Conservation (phyloP, 805 yeast species). For the Wickerhamiella occidentalis region DNA sequence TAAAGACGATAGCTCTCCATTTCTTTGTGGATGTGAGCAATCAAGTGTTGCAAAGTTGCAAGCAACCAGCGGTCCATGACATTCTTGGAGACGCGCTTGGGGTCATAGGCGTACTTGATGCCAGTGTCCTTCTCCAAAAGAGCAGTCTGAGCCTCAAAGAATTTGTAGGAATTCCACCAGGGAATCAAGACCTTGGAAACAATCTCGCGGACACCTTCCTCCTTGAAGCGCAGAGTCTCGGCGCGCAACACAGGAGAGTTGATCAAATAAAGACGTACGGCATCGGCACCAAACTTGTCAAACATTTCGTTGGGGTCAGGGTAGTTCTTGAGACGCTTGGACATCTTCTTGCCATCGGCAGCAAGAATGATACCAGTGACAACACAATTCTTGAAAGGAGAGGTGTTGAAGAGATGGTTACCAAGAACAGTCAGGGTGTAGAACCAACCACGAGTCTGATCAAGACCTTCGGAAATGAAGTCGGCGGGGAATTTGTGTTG, state of each 20-base stretch:
- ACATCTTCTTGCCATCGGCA: conserved; percentile 98
- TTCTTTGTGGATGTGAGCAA: conserved; percentile 75
- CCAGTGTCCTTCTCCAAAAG: conserved; percentile 65
- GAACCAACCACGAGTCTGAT: conserved; percentile 99
- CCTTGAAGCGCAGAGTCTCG: conserved; percentile 91
- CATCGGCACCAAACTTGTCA: conserved; percentile 93
- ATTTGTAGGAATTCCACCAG: conserved; percentile 97
- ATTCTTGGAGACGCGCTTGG: conserved; percentile 52
- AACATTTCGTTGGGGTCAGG: conserved; percentile 85
- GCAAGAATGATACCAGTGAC: conserved; percentile 96
- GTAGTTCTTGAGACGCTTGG: conserved; percentile 92
- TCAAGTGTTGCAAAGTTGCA: conserved; percentile 89
- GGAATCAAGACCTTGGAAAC: conserved; percentile 91
- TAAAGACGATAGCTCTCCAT: conserved; percentile 83
- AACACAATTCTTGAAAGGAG: conserved; percentile 90
- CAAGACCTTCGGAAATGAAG: conserved; percentile 96
- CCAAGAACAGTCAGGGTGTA: conserved; percentile 93
- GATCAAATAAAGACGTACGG: conserved; percentile 86
- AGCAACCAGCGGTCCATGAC: conserved; percentile 97
- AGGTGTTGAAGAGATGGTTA: conserved; percentile 80
- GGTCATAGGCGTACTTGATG: conserved; percentile 61
- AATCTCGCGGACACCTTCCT: conserved; percentile 97
- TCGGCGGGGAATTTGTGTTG: conserved; percentile 81
- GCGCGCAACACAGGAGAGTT: conserved; percentile 97
- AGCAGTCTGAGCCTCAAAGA: conserved; percentile 88